Percentiles rank a stretch among this genome's conserved stretches.
Evolutionary conservation across 176 grass and related monocot species (phyloP).

Genomic region (Zizania latifolia): DNA sequence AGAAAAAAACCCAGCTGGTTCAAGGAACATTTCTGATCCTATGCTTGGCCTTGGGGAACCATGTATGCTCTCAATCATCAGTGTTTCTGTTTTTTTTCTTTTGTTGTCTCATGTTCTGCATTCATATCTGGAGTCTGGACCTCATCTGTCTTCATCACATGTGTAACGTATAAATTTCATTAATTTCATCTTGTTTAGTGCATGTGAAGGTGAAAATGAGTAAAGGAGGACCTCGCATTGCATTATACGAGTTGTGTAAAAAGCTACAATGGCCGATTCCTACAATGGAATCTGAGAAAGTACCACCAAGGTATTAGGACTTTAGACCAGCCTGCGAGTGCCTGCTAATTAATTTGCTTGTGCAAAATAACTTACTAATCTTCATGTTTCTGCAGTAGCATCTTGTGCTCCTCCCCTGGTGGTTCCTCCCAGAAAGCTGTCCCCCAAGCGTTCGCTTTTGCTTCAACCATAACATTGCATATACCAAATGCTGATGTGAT

Average conservation of each 20-base stretch:
- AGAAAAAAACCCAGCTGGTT: constrained; percentile 2
- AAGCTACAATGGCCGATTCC: constrained; percentile 77
- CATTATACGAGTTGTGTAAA: constrained; percentile 64
- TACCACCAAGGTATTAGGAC: constrained; percentile 46
- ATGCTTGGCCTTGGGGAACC: constrained; percentile 36
- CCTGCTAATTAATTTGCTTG: background rate
- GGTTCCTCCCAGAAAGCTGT: constrained; percentile 18
- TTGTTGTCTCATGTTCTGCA: background rate
- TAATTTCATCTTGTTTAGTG: constrained; percentile 48
- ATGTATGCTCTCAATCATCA: constrained; percentile 29
- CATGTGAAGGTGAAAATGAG: constrained; percentile 53
- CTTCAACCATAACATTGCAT: constrained; percentile 56
- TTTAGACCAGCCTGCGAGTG: background rate
- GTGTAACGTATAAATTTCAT: background rate
- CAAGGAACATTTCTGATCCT: background rate
- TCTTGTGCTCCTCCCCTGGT: background rate
- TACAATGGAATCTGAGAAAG: constrained; percentile 47
- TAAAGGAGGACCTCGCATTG: constrained; percentile 75
- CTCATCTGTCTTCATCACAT: background rate
- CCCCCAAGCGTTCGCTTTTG: constrained; percentile 41
- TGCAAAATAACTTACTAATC: constrained; percentile 2
- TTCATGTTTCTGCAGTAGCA: background rate
- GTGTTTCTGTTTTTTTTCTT: constrained; percentile 14
- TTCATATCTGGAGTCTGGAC: background rate
- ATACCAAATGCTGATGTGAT: constrained; percentile 52